Evolutionary conservation across 2,329 filamentous ascomycete species (phyloP).

Genomic region (Scedosporium minutisporum): DNA sequence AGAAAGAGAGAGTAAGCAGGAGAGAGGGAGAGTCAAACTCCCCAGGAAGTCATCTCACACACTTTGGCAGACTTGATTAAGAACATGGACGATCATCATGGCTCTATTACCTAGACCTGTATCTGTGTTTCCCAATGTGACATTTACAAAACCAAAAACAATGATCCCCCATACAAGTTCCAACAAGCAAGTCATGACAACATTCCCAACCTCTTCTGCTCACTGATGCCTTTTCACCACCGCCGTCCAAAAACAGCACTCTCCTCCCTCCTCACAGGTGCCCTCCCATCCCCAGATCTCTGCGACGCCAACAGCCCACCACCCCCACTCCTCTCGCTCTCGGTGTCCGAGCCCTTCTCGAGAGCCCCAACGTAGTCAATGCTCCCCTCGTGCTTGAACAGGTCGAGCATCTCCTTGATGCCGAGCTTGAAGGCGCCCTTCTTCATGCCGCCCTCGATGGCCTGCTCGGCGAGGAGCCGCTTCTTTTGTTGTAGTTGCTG

Average conservation of each 20-base stretch:
- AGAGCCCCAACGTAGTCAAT: conserved; percentile 9
- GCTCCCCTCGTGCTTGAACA: conserved; percentile 56
- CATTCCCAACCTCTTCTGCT: background rate
- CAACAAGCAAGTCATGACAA: background rate
- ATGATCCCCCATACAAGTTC: background rate
- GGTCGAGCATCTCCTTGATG: conserved; percentile 83
- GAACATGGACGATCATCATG: background rate
- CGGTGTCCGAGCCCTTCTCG: conserved; percentile 13
- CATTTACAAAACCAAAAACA: background rate
- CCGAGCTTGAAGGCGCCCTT: conserved; percentile 72
- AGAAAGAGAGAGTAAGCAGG: too few species aligned
- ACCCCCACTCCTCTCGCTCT: conserved; percentile 17
- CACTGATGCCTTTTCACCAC: conserved; percentile 20
- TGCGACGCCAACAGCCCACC: conserved; percentile 10
- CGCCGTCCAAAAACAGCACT: conserved; percentile 30
- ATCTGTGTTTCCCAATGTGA: background rate
- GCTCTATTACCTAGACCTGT: background rate
- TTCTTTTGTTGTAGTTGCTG: conserved; percentile 93
- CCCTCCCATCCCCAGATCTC: background rate
- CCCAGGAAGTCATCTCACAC: too few species aligned
- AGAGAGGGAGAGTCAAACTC: too few species aligned
- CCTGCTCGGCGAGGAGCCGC: conserved; percentile 78
- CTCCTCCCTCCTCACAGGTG: conserved; percentile 19
- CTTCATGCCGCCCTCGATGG: conserved; percentile 73
- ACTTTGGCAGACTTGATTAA: too few species aligned